These are phyloP conservation scores for Monosporascus ibericus DNA, from an alignment of 2,329 filamentous ascomycete species.

Conservation along the genomic window DNA sequence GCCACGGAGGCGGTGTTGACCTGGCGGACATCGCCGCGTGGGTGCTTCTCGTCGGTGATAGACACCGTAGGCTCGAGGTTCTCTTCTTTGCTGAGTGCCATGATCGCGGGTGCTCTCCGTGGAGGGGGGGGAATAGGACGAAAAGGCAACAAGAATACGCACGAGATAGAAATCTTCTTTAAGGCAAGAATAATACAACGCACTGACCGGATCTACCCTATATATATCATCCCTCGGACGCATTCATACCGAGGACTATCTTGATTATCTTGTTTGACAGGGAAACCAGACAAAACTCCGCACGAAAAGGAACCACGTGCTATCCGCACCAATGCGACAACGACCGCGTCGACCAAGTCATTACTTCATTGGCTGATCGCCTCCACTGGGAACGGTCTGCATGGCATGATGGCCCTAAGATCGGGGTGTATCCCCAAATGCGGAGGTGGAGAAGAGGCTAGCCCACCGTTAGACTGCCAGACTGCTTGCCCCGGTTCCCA, in stretches of 20 bases:
- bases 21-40: constrained; percentile 21
- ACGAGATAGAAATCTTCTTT: not conserved
- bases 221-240: not conserved
- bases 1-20: constrained; percentile 31
- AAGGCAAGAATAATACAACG: not conserved
- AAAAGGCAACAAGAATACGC: no score
- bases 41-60: constrained; percentile 17
- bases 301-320: not conserved
- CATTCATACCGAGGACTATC: not conserved
- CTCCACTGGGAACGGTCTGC: not conserved
- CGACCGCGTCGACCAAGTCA: no score
- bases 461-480: not conserved
- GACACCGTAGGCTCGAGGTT: constrained; percentile 14
- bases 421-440: not conserved
- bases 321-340: not conserved
- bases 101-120: not conserved
- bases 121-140: no score
- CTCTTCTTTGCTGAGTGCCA: not conserved
- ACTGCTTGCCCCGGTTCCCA: not conserved
- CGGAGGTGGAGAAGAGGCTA: not conserved
- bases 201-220: not conserved
- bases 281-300: not conserved
- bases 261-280: not conserved
- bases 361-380: no score
- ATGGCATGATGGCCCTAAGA: not conserved